Conservation (phyloP, 139 green algal genomes). For the Edaphochlamys debaryana region DNA sequence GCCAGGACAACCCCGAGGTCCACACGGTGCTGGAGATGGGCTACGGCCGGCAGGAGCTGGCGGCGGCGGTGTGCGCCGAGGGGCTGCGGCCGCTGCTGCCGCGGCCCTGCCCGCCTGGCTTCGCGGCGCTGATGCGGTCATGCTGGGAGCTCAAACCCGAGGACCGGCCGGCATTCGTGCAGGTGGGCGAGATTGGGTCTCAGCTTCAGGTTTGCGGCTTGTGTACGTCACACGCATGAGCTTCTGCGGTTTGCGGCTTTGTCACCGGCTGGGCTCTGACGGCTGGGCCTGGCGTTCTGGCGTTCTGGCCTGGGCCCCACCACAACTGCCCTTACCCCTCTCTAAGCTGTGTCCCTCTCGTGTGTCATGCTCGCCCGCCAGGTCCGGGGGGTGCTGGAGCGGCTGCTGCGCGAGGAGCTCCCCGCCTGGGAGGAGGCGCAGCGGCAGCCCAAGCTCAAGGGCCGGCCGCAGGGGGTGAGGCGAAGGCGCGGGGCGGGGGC, state of each 20-base stretch:
- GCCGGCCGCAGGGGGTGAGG: no score
- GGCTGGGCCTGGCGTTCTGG: neutral
- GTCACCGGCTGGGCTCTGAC: neutral
- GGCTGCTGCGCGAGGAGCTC: slow-evolving; percentile 30
- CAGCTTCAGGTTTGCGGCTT: no score
- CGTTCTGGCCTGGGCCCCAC: no score
- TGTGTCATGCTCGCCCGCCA: no score
- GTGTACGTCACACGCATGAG: no score
- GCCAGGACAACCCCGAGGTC: slow-evolving; percentile 81
- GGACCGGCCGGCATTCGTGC: slow-evolving; percentile 56
- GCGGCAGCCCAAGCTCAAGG: no score
- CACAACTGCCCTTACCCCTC: neutral
- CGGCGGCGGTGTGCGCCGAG: slow-evolving; percentile 81
- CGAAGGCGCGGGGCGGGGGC: no score
- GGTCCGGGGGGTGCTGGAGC: neutral
- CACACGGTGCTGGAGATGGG: slow-evolving; percentile 94
- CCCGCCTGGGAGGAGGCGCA: slow-evolving; percentile 46
- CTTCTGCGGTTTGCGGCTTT: neutral
- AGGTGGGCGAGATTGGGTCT: no score
- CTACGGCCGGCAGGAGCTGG: slow-evolving; percentile 89
- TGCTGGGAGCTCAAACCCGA: slow-evolving; percentile 72
- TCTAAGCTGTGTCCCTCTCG: no score
- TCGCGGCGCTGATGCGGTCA: slow-evolving; percentile 59
- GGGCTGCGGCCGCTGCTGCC: slow-evolving; percentile 81
- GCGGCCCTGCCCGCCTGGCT: slow-evolving; percentile 33